Evolutionary conservation across 2,329 filamentous ascomycete genomes (phyloP), one percentile per base, ranked within the genome.

Genomic region (Xylaria digitata): DNA sequence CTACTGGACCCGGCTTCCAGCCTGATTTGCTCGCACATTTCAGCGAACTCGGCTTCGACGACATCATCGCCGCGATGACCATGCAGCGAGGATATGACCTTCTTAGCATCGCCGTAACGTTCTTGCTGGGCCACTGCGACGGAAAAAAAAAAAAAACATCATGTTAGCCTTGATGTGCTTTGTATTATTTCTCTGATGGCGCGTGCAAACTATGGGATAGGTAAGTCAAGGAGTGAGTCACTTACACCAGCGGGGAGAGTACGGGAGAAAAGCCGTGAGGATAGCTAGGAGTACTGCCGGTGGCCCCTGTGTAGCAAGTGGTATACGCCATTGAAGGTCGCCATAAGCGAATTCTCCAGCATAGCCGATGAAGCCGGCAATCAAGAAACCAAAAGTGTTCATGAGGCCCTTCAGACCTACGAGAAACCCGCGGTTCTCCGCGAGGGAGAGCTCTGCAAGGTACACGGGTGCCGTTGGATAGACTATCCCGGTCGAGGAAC

Each of bases 301-400:
- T 0, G 78, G 74, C 1, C 74, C 71, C 63, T 81, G 78, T 32
- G 76, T 74, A 6, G 75, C 78, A 3, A 80, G 72, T 6, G 76
- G 77, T 9, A 80, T 73, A 0, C 77, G 72, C 78, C 79, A 81
- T 54, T 78, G 75, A 0, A 68, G 48, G 49, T 77, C 70, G 0
- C 76, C 75, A 8, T 64, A 21, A 0, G 74, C 75, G 59, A 76
- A 80, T 0, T 74, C 73, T 8, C 80, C 75, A 2, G 74, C 77
- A 61, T 79, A 81, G 2, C 80, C 80, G 50, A 82, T 77, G 79
- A 80, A 82, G 54, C 78, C 78, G 1, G 79, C 80, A 9, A 72
- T 58, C 65, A 80, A 77, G 55, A 77, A 81, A 4, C 81, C 81
- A 6, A 79, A 61, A 0, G 78, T 73, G 30, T 78, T 78, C 59